These are phyloP conservation scores for Aspergillus quadricinctus DNA, from an alignment of 2,329 filamentous ascomycete species.

Conservation along the genomic window DNA sequence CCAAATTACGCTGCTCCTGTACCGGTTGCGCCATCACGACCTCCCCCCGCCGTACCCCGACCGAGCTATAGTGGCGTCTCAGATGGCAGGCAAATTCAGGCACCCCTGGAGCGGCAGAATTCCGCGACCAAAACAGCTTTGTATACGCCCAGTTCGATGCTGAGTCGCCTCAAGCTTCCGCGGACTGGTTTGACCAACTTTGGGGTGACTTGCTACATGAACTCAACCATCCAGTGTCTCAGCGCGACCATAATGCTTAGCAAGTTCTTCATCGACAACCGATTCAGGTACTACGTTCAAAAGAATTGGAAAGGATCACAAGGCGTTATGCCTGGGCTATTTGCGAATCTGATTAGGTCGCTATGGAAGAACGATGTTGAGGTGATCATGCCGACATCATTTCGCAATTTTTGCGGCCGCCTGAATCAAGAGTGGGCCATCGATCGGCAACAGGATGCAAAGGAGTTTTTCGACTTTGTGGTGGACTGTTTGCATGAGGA, in stretches of 20 bases:
- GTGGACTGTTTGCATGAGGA: constrained; percentile 81
- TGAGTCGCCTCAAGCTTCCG: constrained; percentile 50
- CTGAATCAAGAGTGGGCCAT: constrained; percentile 67
- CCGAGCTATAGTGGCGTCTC: constrained; percentile 78
- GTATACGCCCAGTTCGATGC: constrained; percentile 38
- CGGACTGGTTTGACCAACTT: constrained; percentile 75
- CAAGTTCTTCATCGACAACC: constrained; percentile 62
- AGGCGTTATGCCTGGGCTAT: constrained; percentile 59
- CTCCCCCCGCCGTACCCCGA: constrained; percentile 63
- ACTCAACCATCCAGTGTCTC: constrained; percentile 80
- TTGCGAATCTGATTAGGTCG: constrained; percentile 57
- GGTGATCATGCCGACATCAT: constrained; percentile 56
- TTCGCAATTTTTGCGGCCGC: constrained; percentile 60
- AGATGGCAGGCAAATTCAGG: constrained; percentile 51
- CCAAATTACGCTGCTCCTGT: constrained; percentile 42
- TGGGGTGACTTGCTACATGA: constrained; percentile 84
- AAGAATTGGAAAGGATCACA: constrained; percentile 63
- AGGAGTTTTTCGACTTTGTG: constrained; percentile 83
- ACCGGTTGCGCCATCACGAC: constrained; percentile 59
- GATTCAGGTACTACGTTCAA: constrained; percentile 56
- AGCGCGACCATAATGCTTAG: constrained; percentile 64
- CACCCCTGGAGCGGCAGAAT: constrained; percentile 40
- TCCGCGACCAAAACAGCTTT: constrained; percentile 43
- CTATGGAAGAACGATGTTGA: constrained; percentile 58
- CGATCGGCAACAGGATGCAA: constrained; percentile 78